Base-by-base conservation (phyloP, 495 filamentous ascomycete genomes). In the Lichenothelia convexa region DNA sequence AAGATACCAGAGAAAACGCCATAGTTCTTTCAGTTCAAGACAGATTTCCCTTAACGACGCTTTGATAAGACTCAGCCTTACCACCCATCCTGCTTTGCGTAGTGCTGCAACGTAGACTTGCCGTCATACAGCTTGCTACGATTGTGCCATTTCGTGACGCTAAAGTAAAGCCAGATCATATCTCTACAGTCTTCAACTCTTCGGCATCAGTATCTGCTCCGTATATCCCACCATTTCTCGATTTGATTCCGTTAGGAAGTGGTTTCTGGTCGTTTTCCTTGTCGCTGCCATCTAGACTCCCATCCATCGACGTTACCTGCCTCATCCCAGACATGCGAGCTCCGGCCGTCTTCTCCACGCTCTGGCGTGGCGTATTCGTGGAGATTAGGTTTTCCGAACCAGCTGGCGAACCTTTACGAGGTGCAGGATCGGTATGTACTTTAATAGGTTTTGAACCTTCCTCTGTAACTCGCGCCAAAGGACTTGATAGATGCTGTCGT, bases 401-500 rank as follows among this genome's bases (percentile, higher is more conserved):
- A n/a, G 38, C 20, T 11, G 26, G 23, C 12, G 39, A 15, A 20
- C 35, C 34, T 35, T 41, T 8, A 19, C 21, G 27, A 18, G 33
- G 19, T 13, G 45, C 47, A 4, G 39, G 8, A 23, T 44, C 38
- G 11, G 45, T 51, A 20, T 50, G 45, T 7, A 53, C 27, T 22
- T 38, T 40, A 19, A 53, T 52, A 12, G 46, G 44, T 34, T 44
- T 37, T 15, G 53, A 44, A 4, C 37, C 18, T 35, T 61, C 58
- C 42, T 59, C 58, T 3, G 54, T 50, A 5, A 61, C 58, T 16
- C 55, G 32, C 4, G 58, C 58, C 11, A 61, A 43, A 8, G 58
- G 58, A 32, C 58, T 61, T 15, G 53, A 52, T 12, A 56, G 36
- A 30, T 46, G 44, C 7, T 42, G 49, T 23, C 54, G 21, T 3